These are phyloP conservation scores for Hyaloscypha finlandica DNA, from an alignment of 495 filamentous ascomycete species.

Conservation along the genomic window DNA sequence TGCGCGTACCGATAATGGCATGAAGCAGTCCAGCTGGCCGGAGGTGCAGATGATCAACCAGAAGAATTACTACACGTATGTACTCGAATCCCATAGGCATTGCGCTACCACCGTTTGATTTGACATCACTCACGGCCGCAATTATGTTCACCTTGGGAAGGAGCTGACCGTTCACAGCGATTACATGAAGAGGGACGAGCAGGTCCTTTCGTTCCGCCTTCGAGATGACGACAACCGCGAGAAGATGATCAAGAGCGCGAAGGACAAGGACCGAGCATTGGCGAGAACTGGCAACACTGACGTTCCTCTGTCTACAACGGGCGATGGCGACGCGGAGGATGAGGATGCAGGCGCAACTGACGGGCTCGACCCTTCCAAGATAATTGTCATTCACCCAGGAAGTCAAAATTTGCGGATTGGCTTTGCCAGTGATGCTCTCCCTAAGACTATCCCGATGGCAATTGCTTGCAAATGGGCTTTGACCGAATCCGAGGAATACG, in stretches of 20 bases:
- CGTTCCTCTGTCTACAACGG: constrained; percentile 41
- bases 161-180: constrained; percentile 56
- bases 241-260: constrained; percentile 76
- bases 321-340: constrained; percentile 56
- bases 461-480: constrained; percentile 75
- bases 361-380: constrained; percentile 74
- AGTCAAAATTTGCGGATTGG: constrained; percentile 95
- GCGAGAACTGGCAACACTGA: constrained; percentile 70
- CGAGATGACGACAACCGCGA: constrained; percentile 82
- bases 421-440: constrained; percentile 89
- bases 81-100: constrained; percentile 19
- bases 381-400: constrained; percentile 97
- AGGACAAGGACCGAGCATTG: constrained; percentile 82
- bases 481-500: constrained; percentile 82
- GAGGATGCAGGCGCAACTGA: constrained; percentile 62
- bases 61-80: constrained; percentile 99
- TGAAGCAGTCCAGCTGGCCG: constrained; percentile 93
- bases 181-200: constrained; percentile 97
- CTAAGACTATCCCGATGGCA: constrained; percentile 91
- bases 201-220: constrained; percentile 83
- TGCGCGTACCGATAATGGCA: constrained; percentile 94
- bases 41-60: constrained; percentile 92
- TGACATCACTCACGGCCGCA: background rate
- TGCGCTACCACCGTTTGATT: background rate
- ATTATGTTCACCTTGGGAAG: background rate